These are phyloP conservation scores for Tieghemostelium lacteum DNA, from an alignment of 78 protist species.

Conservation along the genomic window DNA sequence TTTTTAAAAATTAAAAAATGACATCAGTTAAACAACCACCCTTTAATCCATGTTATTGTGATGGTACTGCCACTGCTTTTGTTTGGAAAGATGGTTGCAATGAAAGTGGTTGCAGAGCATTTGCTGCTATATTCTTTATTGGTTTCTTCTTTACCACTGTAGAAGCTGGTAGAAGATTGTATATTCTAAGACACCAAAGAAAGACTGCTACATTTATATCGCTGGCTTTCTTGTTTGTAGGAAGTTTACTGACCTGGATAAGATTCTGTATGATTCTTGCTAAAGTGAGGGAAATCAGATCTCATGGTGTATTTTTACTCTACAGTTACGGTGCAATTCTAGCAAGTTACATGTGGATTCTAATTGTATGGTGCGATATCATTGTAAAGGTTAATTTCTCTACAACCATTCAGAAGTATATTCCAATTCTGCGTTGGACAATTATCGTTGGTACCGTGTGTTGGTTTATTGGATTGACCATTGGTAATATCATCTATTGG, in stretches of 20 bases:
- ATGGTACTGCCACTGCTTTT: constrained; percentile 3
- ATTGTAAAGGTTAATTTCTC: constrained; percentile 23
- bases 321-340: constrained; percentile 4
- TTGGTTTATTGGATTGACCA: constrained; percentile 29
- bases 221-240: not conserved
- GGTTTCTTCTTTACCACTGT: not conserved
- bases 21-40: too few species aligned
- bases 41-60: constrained; percentile 45
- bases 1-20: too few species aligned
- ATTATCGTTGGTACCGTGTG: constrained; percentile 1
- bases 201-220: constrained; percentile 23
- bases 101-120: constrained; percentile 3
- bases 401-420: constrained; percentile 1
- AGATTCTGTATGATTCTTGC: not conserved
- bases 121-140: not conserved
- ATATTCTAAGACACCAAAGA: not conserved
- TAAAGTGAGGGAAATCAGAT: constrained; percentile 6
- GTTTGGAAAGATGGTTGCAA: not conserved
- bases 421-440: not conserved
- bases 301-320: not conserved
- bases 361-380: constrained; percentile 32
- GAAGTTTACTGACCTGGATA: not conserved
- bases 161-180: constrained; percentile 15
- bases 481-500: constrained; percentile 34
- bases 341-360: constrained; percentile 21